Evolutionary conservation across 768 basidiomycete species (phyloP).

Genomic region (Leucosporidium scottii): DNA sequence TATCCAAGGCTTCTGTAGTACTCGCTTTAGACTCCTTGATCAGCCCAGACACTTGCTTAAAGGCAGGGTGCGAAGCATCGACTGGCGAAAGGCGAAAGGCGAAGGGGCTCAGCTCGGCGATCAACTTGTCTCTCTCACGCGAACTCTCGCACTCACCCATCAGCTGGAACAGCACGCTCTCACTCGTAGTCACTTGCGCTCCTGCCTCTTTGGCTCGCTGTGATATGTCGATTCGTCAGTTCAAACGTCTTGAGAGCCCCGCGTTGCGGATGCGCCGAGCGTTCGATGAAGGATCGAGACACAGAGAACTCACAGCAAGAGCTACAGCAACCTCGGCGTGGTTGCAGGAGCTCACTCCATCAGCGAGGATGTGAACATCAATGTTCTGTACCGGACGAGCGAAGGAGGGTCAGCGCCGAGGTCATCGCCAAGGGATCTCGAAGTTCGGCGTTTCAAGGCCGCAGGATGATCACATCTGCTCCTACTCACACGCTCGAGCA

Average conservation of each 20-base stretch:
- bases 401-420: constrained; percentile 61
- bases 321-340: constrained; percentile 71
- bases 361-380: constrained; percentile 65
- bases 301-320: constrained; percentile 43
- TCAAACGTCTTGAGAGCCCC: constrained; percentile 40
- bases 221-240: not conserved
- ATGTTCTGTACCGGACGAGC: constrained; percentile 44
- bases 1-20: constrained; percentile 43
- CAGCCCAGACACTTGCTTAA: constrained; percentile 63
- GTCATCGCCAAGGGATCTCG: constrained; percentile 67
- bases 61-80: constrained; percentile 57
- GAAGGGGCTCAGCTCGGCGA: constrained; percentile 1
- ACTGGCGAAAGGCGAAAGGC: constrained; percentile 52
- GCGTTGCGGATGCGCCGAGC: constrained; percentile 42
- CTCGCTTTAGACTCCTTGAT: constrained; percentile 70
- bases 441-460: constrained; percentile 64
- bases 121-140: constrained; percentile 7
- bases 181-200: constrained; percentile 69
- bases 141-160: constrained; percentile 50
- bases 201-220: constrained; percentile 48
- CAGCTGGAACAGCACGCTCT: constrained; percentile 70
- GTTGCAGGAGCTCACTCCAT: constrained; percentile 77
- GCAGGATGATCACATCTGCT: constrained; percentile 9
- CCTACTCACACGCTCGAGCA: constrained; percentile 40
- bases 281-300: constrained; percentile 32